Percentiles rank a stretch among this genome's conserved stretches.
Evolutionary conservation across 2,329 filamentous ascomycete species (phyloP).

Genomic region (Hypoxylon sp.): DNA sequence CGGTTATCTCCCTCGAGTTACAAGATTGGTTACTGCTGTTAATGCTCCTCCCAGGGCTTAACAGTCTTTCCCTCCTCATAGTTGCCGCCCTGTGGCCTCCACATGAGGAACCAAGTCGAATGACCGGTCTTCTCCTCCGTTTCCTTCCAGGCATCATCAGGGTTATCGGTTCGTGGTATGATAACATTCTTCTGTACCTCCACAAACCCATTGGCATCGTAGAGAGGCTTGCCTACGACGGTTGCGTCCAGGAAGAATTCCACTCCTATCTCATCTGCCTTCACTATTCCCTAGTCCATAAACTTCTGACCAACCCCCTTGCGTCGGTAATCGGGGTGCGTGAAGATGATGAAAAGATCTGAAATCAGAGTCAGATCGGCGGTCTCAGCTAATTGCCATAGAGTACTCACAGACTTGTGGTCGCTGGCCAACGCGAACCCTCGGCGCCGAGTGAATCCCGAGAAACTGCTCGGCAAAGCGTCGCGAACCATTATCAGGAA

Average conservation of each 20-base stretch:
- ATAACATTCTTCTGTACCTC: constrained; percentile 38
- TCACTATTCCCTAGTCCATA: constrained; percentile 40
- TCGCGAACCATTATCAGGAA: constrained; percentile 43
- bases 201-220: constrained; percentile 36
- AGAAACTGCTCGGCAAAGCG: constrained; percentile 36
- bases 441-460: constrained; percentile 16
- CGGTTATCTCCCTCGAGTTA: too few species aligned
- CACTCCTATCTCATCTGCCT: constrained; percentile 26
- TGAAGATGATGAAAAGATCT: constrained; percentile 42
- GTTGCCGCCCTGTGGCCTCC: constrained; percentile 25
- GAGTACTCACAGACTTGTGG: constrained; percentile 40
- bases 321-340: constrained; percentile 37
- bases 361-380: too few species aligned
- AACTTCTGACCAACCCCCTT: constrained; percentile 37
- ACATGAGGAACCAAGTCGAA: constrained; percentile 40
- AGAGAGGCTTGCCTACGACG: constrained; percentile 31
- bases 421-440: constrained; percentile 28
- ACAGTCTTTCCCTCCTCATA: constrained; percentile 31
- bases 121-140: constrained; percentile 53
- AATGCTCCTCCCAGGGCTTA: constrained; percentile 28
- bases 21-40: too few species aligned
- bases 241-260: constrained; percentile 42
- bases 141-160: constrained; percentile 40
- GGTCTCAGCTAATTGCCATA: too few species aligned
- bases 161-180: constrained; percentile 30